Evolutionary conservation across 176 grass and related monocot species (phyloP), one percentile per base, ranked within the genome.

Genomic region (Miscanthus lutarioriparius): DNA sequence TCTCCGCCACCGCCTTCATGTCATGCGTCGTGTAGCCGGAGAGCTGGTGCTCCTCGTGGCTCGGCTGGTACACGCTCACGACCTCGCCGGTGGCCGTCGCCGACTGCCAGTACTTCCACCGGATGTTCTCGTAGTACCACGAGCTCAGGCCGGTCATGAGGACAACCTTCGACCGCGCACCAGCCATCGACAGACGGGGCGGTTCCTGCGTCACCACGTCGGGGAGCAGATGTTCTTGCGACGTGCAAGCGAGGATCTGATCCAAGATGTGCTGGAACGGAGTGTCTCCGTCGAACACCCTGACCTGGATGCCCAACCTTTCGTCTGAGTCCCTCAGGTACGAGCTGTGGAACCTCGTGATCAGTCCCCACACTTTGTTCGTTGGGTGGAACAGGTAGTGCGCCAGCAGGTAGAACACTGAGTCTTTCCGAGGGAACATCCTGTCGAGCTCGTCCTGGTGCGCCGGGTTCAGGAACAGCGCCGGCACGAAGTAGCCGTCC

Each of bases 1-100:
- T 93, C 88, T 93, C 91, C 2, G 88, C 82, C 83, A 93, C 39
- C 36, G 92, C 92, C 77, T 89, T 91, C 85, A 80, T 84, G 84
- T 94, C 87, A 77, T 94, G 92, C 54, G 78, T 81, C 5, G 77
- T 80, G 71, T 77, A 48, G 6, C 88, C 88, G 0, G 53, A 72
- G 30, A 87, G 77, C 75, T 88, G 87, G 78, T 82, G 75, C 81
- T 89, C 84, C 81, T 94, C 92, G 81, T 91, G 89, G 77, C 84
- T 94, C 6, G 92, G 92, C 84, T 94, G 92, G 84, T 94, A 68
- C 63, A 94, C 84, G 62, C 84, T 77, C 20, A 94, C 81, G 1
- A 91, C 79, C 76, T 91, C 87, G 8, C 92, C 87, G 25, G 59
- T 66, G 6, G 36, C 84, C 35, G 92, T 87, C 36, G 89, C 67